A percentile compares a stretch with the other conserved stretches of the same genome.
phyloP scores from a whole-genome alignment of 164 flowering plant genomes.

The Umbellularia californica region DNA sequence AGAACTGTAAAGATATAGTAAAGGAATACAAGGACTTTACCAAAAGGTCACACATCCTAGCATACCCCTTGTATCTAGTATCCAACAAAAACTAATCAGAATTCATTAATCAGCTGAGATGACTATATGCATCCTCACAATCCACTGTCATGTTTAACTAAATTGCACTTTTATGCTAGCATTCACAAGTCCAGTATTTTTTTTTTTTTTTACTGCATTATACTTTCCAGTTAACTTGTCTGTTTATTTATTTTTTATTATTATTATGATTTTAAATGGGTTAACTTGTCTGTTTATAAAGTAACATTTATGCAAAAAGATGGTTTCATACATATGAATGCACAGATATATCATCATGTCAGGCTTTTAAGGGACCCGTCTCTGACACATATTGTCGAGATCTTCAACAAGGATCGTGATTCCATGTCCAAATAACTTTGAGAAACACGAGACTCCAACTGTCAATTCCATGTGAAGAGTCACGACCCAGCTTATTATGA shows the following conservation, averaged over 20 bases:
- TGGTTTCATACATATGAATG: background rate
- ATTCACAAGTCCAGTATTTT: background rate
- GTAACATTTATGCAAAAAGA: background rate
- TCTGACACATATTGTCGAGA: background rate
- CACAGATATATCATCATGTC: background rate
- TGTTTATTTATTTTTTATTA: too few relatives aligned
- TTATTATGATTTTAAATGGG: too few relatives aligned
- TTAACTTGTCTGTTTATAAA: too few relatives aligned
- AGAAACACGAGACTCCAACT: background rate
- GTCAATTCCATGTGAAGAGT: slow-evolving; percentile 24
- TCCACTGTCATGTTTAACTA: background rate
- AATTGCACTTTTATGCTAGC: background rate
- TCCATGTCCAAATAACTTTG: background rate
- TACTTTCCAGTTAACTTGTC: background rate
- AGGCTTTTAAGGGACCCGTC: background rate
- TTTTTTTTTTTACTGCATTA: too few relatives aligned
- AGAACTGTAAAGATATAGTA: background rate
- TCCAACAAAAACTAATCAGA: too few relatives aligned
- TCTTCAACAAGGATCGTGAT: background rate
- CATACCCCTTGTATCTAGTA: background rate
- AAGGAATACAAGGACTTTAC: background rate
- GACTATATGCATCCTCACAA: background rate
- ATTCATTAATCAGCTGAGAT: background rate
- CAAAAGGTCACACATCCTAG: background rate
- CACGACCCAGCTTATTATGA: background rate